phyloP scores from a whole-genome alignment of 1,284 basidiomycete genomes.

The Fomitopsis betulina region DNA sequence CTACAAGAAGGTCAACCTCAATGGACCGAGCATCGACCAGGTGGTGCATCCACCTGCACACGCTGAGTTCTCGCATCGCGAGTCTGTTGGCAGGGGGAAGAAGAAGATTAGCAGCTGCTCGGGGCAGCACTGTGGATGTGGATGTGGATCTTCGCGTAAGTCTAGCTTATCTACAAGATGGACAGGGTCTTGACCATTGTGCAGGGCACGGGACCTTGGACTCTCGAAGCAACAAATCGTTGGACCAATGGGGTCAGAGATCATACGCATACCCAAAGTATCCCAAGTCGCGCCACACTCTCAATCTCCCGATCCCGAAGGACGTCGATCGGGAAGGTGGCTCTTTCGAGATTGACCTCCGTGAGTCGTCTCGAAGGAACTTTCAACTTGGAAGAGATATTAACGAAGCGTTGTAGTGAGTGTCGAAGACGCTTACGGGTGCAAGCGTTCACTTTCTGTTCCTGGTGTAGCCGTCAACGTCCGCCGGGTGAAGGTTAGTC shows the following conservation, averaged over 20 bases:
- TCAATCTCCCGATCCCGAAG: conserved; percentile 66
- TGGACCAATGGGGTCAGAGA: conserved; percentile 60
- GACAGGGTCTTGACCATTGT: conserved; percentile 1
- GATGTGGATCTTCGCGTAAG: conserved; percentile 74
- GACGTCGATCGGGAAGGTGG: conserved; percentile 70
- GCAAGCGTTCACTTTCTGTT: conserved; percentile 73
- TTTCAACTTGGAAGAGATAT: background rate
- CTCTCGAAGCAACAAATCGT: conserved; percentile 76
- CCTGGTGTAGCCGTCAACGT: conserved; percentile 87
- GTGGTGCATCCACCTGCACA: conserved; percentile 85
- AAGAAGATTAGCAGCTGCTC: conserved; percentile 69
- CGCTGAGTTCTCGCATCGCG: conserved; percentile 62
- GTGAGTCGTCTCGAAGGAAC: conserved; percentile 32
- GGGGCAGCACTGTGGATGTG: conserved; percentile 66
- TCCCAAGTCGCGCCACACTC: conserved; percentile 48
- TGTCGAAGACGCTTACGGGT: conserved; percentile 87
- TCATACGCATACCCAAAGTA: conserved; percentile 52
- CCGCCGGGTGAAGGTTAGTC: conserved; percentile 70
- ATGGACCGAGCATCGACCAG: conserved; percentile 76
- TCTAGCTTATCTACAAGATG: conserved; percentile 1
- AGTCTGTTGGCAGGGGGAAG: conserved; percentile 39
- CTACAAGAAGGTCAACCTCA: conserved; percentile 72
- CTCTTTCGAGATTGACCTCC: conserved; percentile 75
- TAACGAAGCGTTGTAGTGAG: conserved; percentile 45
- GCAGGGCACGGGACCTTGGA: conserved; percentile 87